Evolutionary conservation across 1,284 basidiomycete species (phyloP), one percentile per base, ranked within the genome.

Genomic region (Fistulina hepatica): DNA sequence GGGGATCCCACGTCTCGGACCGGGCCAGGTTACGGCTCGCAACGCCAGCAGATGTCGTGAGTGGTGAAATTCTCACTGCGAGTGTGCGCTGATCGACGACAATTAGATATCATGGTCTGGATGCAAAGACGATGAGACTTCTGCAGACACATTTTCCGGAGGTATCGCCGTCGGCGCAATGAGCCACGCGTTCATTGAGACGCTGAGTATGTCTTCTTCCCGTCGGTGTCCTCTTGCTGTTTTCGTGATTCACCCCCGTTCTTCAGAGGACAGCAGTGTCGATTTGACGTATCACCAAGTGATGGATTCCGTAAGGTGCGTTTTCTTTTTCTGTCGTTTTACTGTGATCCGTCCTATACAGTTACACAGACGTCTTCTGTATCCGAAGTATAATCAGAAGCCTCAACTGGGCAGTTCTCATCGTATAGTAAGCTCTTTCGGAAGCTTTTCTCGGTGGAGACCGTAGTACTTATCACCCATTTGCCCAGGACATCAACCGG

Each of bases 61-160:
- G 74, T 64, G 4, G n/a, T n/a, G n/a, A n/a, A 12, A 39, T 30
- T 8, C 21, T 21, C 3, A 8, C 20, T 24, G 30, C 22, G 54
- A 61, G 16, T 21, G 36, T 12, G 15, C 35, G 19, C 35, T 20
- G 10, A 35, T 33, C 25, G 30, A 36, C 21, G 16, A 19, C 16
- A 19, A 33, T 11, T 46, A 71, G 66, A 74, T 79, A 39, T 72
- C 70, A 2, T 83, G 76, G 60, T 74, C 77, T 16, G 84, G 80
- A 5, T 90, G 86, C 56, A 74, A 79, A 50, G 86, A 91, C 52
- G 73, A 71, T 27, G 79, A 89, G 56, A 88, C 78, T 2, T 81
- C 71, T 45, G 67, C 68, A 0, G 73, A 76, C 46, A 73, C 71
- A 2, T 65, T 68, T 34, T 52, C 60, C 8, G 61, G 59, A 20